Evolutionary conservation across 129 eudicot species (phyloP), one percentile per base, ranked within the genome.

Genomic region (Pseudognaphalium luteoalbum): DNA sequence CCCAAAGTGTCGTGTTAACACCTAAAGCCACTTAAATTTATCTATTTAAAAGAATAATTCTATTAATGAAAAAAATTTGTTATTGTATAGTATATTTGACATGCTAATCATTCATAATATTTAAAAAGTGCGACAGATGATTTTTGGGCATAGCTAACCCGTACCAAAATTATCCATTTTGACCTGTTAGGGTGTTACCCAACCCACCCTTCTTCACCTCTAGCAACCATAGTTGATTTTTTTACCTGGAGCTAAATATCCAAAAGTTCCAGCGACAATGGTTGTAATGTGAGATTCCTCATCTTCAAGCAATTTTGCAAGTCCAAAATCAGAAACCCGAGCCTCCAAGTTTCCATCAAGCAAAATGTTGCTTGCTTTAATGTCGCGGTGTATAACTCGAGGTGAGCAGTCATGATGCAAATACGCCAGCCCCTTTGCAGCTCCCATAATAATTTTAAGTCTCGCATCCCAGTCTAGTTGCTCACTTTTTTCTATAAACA

Each of bases 391-490:
- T 54, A 95, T 91, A 70, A 95, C 86, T 35, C 99, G 87, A 41
- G 99, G 99, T 9, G 99, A 95, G 79, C 99, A 95, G 35, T 95
- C 99, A 83, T 95, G 99, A 81, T 95, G 99, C 88, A 95, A 75
- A 81, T 95, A 95, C 0, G 99, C 94, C 28, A 95, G 83, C 72
- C 99, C 99, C 83, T 91, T 95, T 57, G 99, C 96, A 30, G 99
- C 97, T 73, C 99, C 99, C 89, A 87, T 83, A 44, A 95, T 88
- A n/a, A 95, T 82, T 70, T 91, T 95, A 51, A 95, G 74, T 29
- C 99, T 82, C 64, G 87, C 85, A 72, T 91, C 99, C 97, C 97
- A 95, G 29, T 88, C 92, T 33, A 95, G 86, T 47, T 87, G 97
- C 76, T 89, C 96, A 29, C 83, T 74, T 58, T 88, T 91, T 71